Evolutionary conservation across 2,329 filamentous ascomycete species (phyloP).

Genomic region (Colletotrichum filicis): DNA sequence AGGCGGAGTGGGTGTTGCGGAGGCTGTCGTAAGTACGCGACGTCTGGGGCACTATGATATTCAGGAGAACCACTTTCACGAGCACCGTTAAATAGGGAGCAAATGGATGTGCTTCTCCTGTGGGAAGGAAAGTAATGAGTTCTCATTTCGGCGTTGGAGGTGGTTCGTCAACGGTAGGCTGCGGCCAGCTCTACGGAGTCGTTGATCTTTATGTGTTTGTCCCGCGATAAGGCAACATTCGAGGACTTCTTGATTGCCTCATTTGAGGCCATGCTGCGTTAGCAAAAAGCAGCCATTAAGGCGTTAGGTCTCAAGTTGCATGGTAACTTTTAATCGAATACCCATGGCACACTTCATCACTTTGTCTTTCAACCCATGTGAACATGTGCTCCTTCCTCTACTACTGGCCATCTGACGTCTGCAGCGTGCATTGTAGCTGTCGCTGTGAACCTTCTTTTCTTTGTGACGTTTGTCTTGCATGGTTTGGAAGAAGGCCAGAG

Average conservation of each 20-base stretch:
- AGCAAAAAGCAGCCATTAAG: not conserved
- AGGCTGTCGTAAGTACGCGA: not conserved
- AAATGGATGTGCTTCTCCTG: not conserved
- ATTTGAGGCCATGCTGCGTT: not conserved
- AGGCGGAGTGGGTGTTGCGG: not conserved
- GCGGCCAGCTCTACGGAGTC: conserved; percentile 19
- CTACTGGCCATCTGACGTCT: not conserved
- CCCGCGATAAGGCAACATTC: conserved; percentile 5
- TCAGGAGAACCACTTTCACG: not conserved
- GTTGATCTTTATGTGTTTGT: not conserved
- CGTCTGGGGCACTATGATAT: not conserved
- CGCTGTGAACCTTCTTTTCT: too few species aligned
- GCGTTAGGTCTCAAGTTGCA: conserved; percentile 19
- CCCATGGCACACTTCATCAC: conserved; percentile 1
- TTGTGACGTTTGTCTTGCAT: too few species aligned
- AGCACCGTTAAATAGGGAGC: not conserved
- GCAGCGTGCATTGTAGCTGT: too few species aligned
- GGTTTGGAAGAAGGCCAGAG: too few species aligned
- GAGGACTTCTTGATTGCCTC: not conserved
- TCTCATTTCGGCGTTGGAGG: conserved; percentile 23
- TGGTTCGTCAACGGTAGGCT: not conserved
- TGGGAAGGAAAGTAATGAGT: conserved; percentile 7
- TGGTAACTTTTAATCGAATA: conserved; percentile 28
- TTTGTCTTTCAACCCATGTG: not conserved
- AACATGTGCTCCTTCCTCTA: not conserved